phyloP scores from a whole-genome alignment of 257 asterid genomes.

The Solanum ahanhuiri region DNA sequence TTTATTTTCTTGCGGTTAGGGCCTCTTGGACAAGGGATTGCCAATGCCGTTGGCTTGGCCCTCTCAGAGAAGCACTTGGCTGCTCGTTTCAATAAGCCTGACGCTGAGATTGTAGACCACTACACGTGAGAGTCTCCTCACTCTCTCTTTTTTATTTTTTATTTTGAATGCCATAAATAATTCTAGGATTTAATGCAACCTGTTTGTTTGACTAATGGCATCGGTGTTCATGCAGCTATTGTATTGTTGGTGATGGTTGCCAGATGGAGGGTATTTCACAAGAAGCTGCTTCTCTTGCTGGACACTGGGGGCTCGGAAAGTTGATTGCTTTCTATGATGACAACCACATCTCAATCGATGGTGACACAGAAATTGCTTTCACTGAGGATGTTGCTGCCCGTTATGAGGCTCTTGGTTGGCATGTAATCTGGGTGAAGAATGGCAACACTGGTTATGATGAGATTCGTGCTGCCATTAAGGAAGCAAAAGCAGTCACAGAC shows the following conservation, averaged over 20 bases:
- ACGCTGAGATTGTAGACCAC: slow-evolving; percentile 62
- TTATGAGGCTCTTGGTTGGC: slow-evolving; percentile 84
- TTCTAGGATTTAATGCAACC: not conserved
- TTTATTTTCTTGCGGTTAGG: slow-evolving; percentile 30
- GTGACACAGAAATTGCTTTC: slow-evolving; percentile 81
- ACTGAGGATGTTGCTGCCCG: slow-evolving; percentile 67
- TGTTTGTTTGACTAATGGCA: slow-evolving; percentile 15
- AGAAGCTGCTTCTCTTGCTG: slow-evolving; percentile 81
- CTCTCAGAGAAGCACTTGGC: slow-evolving; percentile 88
- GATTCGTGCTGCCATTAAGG: slow-evolving; percentile 80
- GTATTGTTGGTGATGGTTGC: slow-evolving; percentile 71
- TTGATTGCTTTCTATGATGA: slow-evolving; percentile 77
- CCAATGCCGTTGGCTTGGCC: slow-evolving; percentile 85
- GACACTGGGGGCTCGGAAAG: slow-evolving; percentile 90
- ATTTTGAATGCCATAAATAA: not conserved
- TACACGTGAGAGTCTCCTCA: slow-evolving; percentile 44
- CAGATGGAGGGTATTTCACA: slow-evolving; percentile 87
- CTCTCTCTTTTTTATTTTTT: not conserved
- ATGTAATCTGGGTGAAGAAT: slow-evolving; percentile 81
- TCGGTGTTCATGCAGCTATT: slow-evolving; percentile 29
- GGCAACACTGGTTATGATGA: slow-evolving; percentile 84
- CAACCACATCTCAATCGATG: slow-evolving; percentile 82
- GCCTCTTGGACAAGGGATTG: slow-evolving; percentile 89
- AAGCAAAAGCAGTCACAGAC: slow-evolving; percentile 78
- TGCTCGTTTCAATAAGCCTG: slow-evolving; percentile 80